Evolutionary conservation across 2,329 filamentous ascomycete genomes (phyloP), one percentile per base, ranked within the genome.

Genomic region (Parastagonospora nodorum): DNA sequence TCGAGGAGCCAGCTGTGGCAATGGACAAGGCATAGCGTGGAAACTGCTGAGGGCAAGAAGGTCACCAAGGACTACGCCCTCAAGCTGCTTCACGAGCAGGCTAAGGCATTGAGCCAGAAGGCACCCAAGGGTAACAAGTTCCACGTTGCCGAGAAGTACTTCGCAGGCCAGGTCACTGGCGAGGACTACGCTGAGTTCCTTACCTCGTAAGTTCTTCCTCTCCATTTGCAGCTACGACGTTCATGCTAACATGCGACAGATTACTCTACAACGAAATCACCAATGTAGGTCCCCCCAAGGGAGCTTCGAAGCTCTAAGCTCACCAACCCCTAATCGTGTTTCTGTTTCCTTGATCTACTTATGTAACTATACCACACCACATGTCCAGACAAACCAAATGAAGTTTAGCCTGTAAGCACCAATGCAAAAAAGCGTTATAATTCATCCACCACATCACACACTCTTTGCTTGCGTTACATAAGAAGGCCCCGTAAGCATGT

Each of bases 121-220:
- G 92, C 86, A 2, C 84, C 87, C 43, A 88, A 89, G 80, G 92
- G 92, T 50, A 94, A 97, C 82, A 97, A 97, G 82, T 97, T 82
- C 79, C 85, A 88, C 53, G 83, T 96, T 45, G 94, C 94, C 1
- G 90, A 90, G 1, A 88, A 96, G 77, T 97, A 97, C 78, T 97
- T 97, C 71, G 86, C 90, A 30, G 81, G 85, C 39, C 94, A 99
- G 81, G 89, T 97, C 50, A 97, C 93, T 2, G 94, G 94, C 49
- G 94, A 97, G 81, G 92, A 97, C 63, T 97, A 97, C 74, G 92
- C 92, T 10, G 94, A 99, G 75, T 97, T 97, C 80, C 77, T 99
- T 79, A 97, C 91, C 58, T 80, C 82, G 87, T 90, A 80, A 82
- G 88, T 78, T 48, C 19, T 16, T 14, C 28, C 10, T 8, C 24